Base-by-base conservation (phyloP, 495 filamentous ascomycete genomes). In the Pyronema domesticum region DNA sequence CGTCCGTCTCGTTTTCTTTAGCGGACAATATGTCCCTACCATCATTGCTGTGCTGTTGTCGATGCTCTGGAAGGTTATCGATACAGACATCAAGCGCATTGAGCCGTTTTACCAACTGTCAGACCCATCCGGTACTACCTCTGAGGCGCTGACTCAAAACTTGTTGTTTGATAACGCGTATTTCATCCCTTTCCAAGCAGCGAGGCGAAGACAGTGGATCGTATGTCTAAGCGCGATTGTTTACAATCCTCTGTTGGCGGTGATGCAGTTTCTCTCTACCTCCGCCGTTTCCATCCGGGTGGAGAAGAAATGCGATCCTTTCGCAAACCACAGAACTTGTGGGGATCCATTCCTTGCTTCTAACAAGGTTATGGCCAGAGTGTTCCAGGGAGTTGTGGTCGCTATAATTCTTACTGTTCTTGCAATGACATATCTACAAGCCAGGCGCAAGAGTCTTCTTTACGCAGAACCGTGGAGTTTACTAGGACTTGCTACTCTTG, bases 71-170 rank as follows among this genome's bases (percentile, higher is more conserved):
- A 33, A 37, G 3, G 40, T 23, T 44, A 35, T 59, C 7, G 57
- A 50, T 13, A 54, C 50, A 13, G 43, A 58, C 13, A 36, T 58
- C 56, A 59, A 59, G 6, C 48, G 57, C 3, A 36, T 60, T 0
- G 56, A 58, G n/a, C 58, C 58, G 0, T 60, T 48, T 34, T 60
- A 14, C 19, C 50, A 45, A 23, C 19, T 52, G 3, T 59, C 58
- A 7, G 13, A 23, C 14, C 56, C 58, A 8, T 15, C 4, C 2
- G 45, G 45, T 30, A 23, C 45, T 47, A 11, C 45, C 45, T n/a
- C 45, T 18, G 13, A 13, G 7, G 11, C 45, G 13, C 45, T 42
- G 11, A 42, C 39, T 17, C 1, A 42, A 6, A 42, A 17, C 6
- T 17, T 42, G 11, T 17, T 42, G 39, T 42, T 42, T 42, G 39